phyloP scores from a whole-genome alignment of 164 flowering plant genomes.

The Saururus chinensis region DNA sequence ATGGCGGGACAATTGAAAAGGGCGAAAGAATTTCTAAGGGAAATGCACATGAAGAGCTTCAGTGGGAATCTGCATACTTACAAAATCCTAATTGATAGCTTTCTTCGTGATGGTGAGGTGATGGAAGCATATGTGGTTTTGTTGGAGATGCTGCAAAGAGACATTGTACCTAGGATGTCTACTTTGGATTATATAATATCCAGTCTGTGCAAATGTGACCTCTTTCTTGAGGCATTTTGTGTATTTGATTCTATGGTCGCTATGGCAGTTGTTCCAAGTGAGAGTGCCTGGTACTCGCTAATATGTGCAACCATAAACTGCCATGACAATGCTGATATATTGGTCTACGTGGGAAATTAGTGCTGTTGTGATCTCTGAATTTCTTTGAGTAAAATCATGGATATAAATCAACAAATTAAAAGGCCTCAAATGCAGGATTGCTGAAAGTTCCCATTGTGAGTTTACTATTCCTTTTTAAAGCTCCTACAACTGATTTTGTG shows the following conservation, averaged over 20 bases:
- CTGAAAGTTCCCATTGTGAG: too few species aligned
- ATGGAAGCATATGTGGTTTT: conserved; percentile 34
- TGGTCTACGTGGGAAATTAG: neutral
- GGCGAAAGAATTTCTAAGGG: conserved; percentile 26
- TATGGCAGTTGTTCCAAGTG: conserved; percentile 28
- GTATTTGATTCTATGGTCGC: conserved; percentile 24
- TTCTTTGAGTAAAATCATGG: too few species aligned
- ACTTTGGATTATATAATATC: conserved; percentile 32
- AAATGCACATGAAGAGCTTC: conserved; percentile 45
- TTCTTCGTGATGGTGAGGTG: conserved; percentile 30
- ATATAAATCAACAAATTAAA: too few species aligned
- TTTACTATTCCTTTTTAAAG: too few species aligned
- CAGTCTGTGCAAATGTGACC: conserved; percentile 27
- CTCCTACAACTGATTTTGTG: too few species aligned
- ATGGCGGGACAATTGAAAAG: conserved; percentile 29
- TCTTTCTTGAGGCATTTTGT: conserved; percentile 25
- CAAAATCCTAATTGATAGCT: conserved; percentile 38
- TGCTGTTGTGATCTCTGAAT: too few species aligned
- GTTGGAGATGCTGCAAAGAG: conserved; percentile 32
- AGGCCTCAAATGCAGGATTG: too few species aligned
- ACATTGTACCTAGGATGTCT: conserved; percentile 16
- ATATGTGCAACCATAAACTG: neutral
- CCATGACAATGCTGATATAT: neutral
- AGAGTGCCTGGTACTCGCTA: conserved; percentile 40
- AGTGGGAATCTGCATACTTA: conserved; percentile 27